Evolutionary conservation across 352 stramenopile genomes (phyloP).

Genomic region (Halophytophthora polymorphica): DNA sequence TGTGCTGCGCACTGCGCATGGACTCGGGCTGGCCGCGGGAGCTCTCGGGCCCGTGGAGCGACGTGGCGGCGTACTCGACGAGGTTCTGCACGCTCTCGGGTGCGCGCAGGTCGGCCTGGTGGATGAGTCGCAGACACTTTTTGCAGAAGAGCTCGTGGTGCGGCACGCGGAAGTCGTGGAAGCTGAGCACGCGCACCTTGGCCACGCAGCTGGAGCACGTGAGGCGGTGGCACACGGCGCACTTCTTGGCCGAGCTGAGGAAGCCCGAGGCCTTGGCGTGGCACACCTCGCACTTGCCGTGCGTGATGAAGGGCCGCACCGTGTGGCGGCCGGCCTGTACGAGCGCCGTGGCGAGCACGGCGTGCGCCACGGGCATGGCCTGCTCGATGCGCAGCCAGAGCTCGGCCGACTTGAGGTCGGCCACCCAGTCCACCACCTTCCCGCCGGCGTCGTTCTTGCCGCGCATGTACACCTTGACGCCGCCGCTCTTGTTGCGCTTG

Average conservation of each 20-base stretch:
- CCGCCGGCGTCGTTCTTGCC: constrained; percentile 67
- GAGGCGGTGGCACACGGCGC: constrained; percentile 56
- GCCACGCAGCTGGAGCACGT: constrained; percentile 62
- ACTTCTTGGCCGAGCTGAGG: constrained; percentile 58
- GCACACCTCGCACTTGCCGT: constrained; percentile 62
- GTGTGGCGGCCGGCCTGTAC: constrained; percentile 44
- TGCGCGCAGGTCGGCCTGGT: constrained; percentile 58
- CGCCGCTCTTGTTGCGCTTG: constrained; percentile 67
- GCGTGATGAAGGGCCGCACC: constrained; percentile 21
- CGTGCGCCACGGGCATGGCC: constrained; percentile 44
- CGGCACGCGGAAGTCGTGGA: constrained; percentile 51
- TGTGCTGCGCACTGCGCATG: constrained; percentile 20
- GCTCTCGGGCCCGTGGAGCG: constrained; percentile 23
- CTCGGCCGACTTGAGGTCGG: constrained; percentile 70
- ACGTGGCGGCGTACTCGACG: constrained; percentile 35
- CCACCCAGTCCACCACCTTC: constrained; percentile 69
- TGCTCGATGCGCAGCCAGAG: constrained; percentile 68
- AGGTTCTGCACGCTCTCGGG: constrained; percentile 40
- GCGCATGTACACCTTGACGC: constrained; percentile 76
- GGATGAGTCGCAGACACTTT: constrained; percentile 60
- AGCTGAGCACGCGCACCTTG: constrained; percentile 61
- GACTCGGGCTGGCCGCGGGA: constrained; percentile 18
- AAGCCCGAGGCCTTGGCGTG: constrained; percentile 52
- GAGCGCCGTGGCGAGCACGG: constrained; percentile 54
- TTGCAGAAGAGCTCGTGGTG: constrained; percentile 64